These are phyloP conservation scores for Epichloe glyceriae DNA, from an alignment of 2,329 filamentous ascomycete genomes.

Conservation along the genomic window DNA sequence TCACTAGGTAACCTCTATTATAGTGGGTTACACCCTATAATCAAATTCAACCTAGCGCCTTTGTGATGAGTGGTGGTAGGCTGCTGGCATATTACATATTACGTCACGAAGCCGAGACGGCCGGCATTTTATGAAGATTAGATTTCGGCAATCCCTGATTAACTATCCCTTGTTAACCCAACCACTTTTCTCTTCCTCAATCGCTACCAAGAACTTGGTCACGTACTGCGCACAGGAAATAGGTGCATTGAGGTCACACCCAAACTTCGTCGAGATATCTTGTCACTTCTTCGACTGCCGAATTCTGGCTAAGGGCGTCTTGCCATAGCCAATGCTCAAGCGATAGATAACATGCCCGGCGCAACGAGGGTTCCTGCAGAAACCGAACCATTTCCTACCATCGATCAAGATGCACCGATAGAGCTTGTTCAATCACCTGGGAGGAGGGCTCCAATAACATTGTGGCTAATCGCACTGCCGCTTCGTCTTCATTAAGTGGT, in stretches of 20 bases:
- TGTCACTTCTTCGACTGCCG: background rate
- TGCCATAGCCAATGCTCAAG: background rate
- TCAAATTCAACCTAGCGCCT: no score
- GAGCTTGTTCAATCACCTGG: background rate
- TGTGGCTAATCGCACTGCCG: conserved; percentile 13
- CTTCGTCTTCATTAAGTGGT: conserved; percentile 20
- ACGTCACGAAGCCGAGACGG: no score
- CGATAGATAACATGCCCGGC: conserved; percentile 4
- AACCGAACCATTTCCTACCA: conserved; percentile 16
- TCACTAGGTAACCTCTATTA: no score
- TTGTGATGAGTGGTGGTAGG: no score
- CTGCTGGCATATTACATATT: no score
- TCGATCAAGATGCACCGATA: conserved; percentile 8
- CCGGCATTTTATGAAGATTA: background rate
- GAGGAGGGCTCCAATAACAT: conserved; percentile 3
- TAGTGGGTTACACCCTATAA: no score
- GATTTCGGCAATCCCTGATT: background rate
- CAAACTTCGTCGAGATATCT: background rate
- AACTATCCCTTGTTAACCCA: no score
- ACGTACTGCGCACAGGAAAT: no score
- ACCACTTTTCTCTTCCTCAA: background rate
- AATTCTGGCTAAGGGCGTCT: background rate
- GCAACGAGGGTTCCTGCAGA: conserved; percentile 4
- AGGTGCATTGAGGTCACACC: no score
- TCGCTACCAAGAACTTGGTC: no score